Conservation (phyloP, 164 flowering plant species). For the Akebia trifoliata region DNA sequence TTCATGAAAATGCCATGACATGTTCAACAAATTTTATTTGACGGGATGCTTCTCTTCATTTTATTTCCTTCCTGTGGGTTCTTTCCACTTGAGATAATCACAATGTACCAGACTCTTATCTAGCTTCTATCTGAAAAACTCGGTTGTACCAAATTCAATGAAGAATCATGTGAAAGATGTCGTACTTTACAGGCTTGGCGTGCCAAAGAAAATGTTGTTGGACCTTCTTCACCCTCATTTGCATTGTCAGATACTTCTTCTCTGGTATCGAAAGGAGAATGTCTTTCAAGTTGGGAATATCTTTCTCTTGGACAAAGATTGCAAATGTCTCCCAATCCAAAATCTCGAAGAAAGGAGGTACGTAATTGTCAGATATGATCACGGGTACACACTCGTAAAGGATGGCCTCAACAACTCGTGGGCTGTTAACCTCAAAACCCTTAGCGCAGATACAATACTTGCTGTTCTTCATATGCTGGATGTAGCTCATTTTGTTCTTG, state of each 20-base stretch:
- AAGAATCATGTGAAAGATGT: conserved; percentile 65
- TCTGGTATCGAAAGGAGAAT: conserved; percentile 53
- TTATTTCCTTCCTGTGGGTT: no score
- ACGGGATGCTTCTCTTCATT: no score
- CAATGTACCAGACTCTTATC: no score
- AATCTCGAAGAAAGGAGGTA: conserved; percentile 67
- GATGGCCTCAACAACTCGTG: conserved; percentile 76
- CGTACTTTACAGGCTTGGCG: conserved; percentile 44
- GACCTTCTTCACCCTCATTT: conserved; percentile 51
- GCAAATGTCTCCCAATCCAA: conserved; percentile 79
- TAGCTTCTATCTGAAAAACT: no score
- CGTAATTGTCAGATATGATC: conserved; percentile 70
- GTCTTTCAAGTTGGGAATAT: conserved; percentile 58
- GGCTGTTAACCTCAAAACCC: conserved; percentile 80
- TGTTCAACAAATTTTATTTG: no score
- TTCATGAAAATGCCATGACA: no score
- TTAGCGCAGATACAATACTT: conserved; percentile 69
- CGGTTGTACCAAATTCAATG: no score
- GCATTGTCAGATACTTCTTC: conserved; percentile 39
- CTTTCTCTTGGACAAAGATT: conserved; percentile 59
- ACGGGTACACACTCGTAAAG: no score
- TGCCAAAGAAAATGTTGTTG: conserved; percentile 69
- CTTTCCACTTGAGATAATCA: no score
- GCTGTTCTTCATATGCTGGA: conserved; percentile 63
- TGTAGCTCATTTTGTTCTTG: conserved; percentile 39